These are phyloP conservation scores for Quercus tomentella DNA, from an alignment of 331 rosid species.

Conservation along the genomic window DNA sequence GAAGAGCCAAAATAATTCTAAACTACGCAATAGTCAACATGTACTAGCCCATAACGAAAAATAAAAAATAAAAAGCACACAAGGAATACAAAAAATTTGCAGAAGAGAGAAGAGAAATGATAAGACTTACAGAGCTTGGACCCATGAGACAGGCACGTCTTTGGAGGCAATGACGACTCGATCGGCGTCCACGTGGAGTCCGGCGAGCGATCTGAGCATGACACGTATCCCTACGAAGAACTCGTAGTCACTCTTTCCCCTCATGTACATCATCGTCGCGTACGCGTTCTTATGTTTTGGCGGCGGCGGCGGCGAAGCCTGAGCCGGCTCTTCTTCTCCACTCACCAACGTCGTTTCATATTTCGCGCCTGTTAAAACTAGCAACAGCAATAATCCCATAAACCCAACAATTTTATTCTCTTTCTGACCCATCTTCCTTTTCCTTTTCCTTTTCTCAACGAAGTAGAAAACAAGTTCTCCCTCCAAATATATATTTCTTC, in stretches of 20 bases:
- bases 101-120: neutral
- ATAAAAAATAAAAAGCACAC: neutral
- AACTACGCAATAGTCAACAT: no score
- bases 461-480: neutral
- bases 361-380: neutral
- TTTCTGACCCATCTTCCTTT: neutral
- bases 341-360: neutral
- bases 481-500: neutral
- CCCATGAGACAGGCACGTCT: slow-evolving; percentile 81
- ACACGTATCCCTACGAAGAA: slow-evolving; percentile 87
- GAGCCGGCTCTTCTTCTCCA: neutral
- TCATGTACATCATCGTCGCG: slow-evolving; percentile 97
- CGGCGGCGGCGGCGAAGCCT: no score
- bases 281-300: slow-evolving; percentile 52
- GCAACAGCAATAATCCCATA: neutral
- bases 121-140: slow-evolving; percentile 74
- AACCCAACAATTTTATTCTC: neutral
- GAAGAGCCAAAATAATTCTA: neutral
- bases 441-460: neutral
- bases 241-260: slow-evolving; percentile 90
- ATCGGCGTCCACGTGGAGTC: slow-evolving; percentile 70
- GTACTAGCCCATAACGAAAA: no score
- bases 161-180: slow-evolving; percentile 88
- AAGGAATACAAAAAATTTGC: neutral
- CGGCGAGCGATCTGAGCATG: slow-evolving; percentile 58